A percentile compares a stretch with the other conserved stretches of the same genome.
Conservation (phyloP, 331 rosid species). For the Acacia pycnantha region DNA sequence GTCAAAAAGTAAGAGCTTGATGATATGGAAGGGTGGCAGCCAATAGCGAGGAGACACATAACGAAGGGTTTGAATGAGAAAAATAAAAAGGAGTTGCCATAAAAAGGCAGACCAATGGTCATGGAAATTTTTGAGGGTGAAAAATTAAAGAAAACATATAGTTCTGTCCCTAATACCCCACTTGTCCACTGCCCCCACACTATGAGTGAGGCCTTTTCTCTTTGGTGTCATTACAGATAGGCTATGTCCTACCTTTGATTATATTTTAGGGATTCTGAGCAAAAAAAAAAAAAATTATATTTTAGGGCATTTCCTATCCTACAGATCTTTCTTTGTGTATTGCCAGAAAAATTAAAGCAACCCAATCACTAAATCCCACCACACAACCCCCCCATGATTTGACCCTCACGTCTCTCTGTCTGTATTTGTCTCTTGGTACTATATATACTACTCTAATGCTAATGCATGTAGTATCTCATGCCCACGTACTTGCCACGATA, state of each 20-base stretch:
- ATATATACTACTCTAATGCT: background rate
- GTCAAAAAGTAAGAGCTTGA: background rate
- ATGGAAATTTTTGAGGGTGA: conserved; percentile 8
- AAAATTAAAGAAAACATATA: conserved; percentile 35
- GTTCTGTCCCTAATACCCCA: conserved; percentile 47
- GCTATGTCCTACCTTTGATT: background rate
- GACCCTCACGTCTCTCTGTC: background rate
- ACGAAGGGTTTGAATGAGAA: background rate
- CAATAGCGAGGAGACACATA: conserved; percentile 28
- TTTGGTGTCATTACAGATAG: background rate
- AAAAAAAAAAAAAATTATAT: too few species aligned
- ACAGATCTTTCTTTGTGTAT: background rate
- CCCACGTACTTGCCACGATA: conserved; percentile 1
- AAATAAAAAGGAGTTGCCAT: conserved; percentile 32
- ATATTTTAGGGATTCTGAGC: too few species aligned
- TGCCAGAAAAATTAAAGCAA: conserved; percentile 17
- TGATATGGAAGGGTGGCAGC: background rate
- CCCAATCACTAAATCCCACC: background rate
- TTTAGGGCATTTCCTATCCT: background rate
- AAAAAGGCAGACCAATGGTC: conserved; percentile 32
- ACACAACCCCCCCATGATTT: background rate
- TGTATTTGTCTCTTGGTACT: background rate
- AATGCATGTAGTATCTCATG: background rate
- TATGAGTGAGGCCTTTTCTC: background rate
- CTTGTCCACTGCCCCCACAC: conserved; percentile 19